Conservation (phyloP, 306 rosid species). For the Gastrolobium villosum region DNA sequence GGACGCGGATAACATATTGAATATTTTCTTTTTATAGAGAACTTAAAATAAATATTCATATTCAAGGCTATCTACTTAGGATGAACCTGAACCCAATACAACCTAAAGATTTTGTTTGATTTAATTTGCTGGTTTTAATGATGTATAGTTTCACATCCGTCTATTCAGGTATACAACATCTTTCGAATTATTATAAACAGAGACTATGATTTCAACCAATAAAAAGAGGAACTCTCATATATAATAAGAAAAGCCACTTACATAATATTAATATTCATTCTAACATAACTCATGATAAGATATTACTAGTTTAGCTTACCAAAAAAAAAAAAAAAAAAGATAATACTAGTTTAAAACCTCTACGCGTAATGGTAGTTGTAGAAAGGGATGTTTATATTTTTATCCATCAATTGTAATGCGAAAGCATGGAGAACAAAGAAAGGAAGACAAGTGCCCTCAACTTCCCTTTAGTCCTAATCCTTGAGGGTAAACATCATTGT, state of each 20-base stretch:
- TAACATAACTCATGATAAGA: not conserved
- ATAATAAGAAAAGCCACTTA: not conserved
- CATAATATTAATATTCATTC: not conserved
- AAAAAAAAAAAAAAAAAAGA: too few species aligned
- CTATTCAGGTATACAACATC: not conserved
- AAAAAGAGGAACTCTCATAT: not conserved
- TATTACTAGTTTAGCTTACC: not conserved
- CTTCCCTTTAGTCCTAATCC: not conserved
- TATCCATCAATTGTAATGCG: constrained; percentile 12
- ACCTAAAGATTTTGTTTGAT: not conserved
- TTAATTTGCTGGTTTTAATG: not conserved
- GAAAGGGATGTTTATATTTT: constrained; percentile 41
- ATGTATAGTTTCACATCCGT: not conserved
- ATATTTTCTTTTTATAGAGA: not conserved
- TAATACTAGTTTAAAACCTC: not conserved
- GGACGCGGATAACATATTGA: not conserved
- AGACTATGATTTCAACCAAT: not conserved
- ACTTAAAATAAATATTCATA: not conserved
- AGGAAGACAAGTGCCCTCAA: constrained; percentile 1
- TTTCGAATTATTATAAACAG: not conserved
- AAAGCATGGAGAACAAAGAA: constrained; percentile 31
- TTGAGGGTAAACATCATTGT: not conserved
- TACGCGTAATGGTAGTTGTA: constrained; percentile 4
- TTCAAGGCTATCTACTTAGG: not conserved
- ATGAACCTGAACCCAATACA: not conserved